phyloP scores from a whole-genome alignment of 192 early-diverging fungal genomes.

The Dimargaris verticillata region DNA sequence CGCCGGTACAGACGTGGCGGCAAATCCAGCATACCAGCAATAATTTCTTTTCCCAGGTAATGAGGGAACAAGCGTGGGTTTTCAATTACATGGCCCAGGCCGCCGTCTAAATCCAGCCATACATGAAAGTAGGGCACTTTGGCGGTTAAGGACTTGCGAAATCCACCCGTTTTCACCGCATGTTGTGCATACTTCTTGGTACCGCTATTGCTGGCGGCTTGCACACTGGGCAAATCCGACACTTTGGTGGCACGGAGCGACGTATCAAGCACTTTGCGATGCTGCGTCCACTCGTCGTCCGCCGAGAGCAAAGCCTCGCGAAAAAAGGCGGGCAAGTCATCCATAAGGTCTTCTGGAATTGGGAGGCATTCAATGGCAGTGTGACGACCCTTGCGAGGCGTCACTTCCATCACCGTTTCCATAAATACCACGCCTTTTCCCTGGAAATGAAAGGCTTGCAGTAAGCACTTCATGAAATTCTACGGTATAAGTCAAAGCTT shows the following conservation, averaged over 20 bases:
- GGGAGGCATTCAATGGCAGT: constrained; percentile 86
- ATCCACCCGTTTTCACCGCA: constrained; percentile 36
- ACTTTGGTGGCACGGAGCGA: constrained; percentile 16
- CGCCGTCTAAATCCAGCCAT: constrained; percentile 80
- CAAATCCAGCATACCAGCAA: constrained; percentile 71
- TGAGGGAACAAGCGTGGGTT: constrained; percentile 55
- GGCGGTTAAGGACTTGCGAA: constrained; percentile 48
- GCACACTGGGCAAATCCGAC: constrained; percentile 14
- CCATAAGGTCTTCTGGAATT: constrained; percentile 53
- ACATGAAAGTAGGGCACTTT: constrained; percentile 94
- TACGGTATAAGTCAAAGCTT: constrained; percentile 3
- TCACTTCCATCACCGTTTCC: constrained; percentile 71
- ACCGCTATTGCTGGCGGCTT: constrained; percentile 17
- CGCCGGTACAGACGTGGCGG: constrained; percentile 54
- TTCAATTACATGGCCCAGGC: constrained; percentile 94
- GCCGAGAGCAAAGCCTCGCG: constrained; percentile 61
- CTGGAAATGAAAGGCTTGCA: constrained; percentile 65
- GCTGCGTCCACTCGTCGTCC: constrained; percentile 86
- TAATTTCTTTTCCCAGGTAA: constrained; percentile 79
- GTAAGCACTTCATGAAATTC: constrained; percentile 92
- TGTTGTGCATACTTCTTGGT: constrained; percentile 1
- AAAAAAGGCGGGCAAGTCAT: constrained; percentile 73
- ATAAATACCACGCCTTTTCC: constrained; percentile 65
- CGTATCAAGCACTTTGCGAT: constrained; percentile 59
- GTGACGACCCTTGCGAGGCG: constrained; percentile 47